Percentiles rank a stretch among this genome's conserved stretches.
Evolutionary conservation across 2,329 filamentous ascomycete genomes (phyloP).

Genomic region (Talaromyces pinophilus): DNA sequence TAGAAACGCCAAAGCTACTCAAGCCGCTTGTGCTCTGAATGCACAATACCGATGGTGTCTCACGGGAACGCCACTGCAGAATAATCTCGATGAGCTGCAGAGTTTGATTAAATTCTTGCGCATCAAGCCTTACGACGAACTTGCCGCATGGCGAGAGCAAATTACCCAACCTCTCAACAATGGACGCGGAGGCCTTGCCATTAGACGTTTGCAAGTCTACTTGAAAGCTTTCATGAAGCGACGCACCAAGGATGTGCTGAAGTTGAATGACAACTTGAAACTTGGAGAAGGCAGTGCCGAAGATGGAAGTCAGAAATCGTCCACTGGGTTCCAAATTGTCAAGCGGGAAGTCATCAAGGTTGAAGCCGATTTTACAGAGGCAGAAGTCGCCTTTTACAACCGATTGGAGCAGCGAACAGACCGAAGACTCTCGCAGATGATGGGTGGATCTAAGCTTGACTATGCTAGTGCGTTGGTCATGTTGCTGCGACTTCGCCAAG

Average conservation of each 20-base stretch:
- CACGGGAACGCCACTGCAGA: conserved; percentile 96
- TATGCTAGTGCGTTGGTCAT: conserved; percentile 93
- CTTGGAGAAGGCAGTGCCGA: conserved; percentile 60
- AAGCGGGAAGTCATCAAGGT: conserved; percentile 85
- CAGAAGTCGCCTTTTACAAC: conserved; percentile 83
- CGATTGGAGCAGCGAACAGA: conserved; percentile 82
- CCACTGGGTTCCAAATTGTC: conserved; percentile 81
- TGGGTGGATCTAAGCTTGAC: conserved; percentile 74
- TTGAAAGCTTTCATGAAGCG: conserved; percentile 96
- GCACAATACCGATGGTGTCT: conserved; percentile 94
- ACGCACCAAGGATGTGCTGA: conserved; percentile 96
- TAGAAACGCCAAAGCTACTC: conserved; percentile 90
- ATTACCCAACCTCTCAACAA: conserved; percentile 90
- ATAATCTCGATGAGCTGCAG: conserved; percentile 94
- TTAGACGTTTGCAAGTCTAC: conserved; percentile 79
- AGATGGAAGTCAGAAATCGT: conserved; percentile 55
- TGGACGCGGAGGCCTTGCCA: conserved; percentile 84
- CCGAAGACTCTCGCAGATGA: conserved; percentile 83
- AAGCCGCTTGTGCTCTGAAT: conserved; percentile 81
- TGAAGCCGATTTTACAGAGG: conserved; percentile 72
- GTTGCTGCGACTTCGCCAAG: conserved; percentile 84
- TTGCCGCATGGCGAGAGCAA: conserved; percentile 84
- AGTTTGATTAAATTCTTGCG: conserved; percentile 89
- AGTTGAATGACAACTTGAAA: conserved; percentile 77
- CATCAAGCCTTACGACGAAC: conserved; percentile 86